Conservation (phyloP, 1,284 basidiomycete genomes). For the Boletus nobilissimus region DNA sequence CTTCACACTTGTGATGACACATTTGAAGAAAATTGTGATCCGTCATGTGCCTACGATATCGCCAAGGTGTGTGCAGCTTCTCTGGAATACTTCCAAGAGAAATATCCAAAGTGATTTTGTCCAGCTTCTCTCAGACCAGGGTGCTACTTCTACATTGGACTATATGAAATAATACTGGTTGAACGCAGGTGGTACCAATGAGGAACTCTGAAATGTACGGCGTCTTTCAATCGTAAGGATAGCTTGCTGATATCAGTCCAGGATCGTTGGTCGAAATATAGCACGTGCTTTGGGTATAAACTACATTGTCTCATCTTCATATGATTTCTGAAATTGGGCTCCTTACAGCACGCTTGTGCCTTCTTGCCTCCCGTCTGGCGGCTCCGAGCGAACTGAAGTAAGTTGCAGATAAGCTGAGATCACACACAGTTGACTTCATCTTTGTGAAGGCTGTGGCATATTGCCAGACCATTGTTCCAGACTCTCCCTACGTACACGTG, state of each 20-base stretch:
- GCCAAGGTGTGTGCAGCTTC: slow-evolving; percentile 52
- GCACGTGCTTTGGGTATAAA: slow-evolving; percentile 75
- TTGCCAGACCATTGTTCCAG: slow-evolving; percentile 75
- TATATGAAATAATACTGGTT: slow-evolving; percentile 80
- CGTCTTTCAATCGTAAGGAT: background rate
- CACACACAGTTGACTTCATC: slow-evolving; percentile 22
- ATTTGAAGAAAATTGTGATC: slow-evolving; percentile 71
- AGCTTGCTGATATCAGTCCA: slow-evolving; percentile 39
- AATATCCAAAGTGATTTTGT: slow-evolving; percentile 1
- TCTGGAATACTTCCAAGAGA: background rate
- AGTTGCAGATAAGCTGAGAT: slow-evolving; percentile 6
- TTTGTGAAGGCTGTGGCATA: slow-evolving; percentile 70
- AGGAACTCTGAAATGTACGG: slow-evolving; percentile 76
- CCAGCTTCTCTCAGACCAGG: slow-evolving; percentile 68
- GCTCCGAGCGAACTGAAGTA: slow-evolving; percentile 68
- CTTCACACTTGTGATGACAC: slow-evolving; percentile 73
- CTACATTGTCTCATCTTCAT: background rate
- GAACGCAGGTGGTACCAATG: slow-evolving; percentile 67
- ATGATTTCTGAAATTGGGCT: slow-evolving; percentile 17
- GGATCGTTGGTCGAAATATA: slow-evolving; percentile 80
- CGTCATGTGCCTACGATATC: slow-evolving; percentile 65
- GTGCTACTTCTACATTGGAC: slow-evolving; percentile 67
- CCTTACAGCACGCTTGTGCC: slow-evolving; percentile 64
- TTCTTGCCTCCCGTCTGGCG: slow-evolving; percentile 67
- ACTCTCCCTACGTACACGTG: slow-evolving; percentile 74